Conservation (phyloP, 345 rosid species). For the Fremontodendron californicum region DNA sequence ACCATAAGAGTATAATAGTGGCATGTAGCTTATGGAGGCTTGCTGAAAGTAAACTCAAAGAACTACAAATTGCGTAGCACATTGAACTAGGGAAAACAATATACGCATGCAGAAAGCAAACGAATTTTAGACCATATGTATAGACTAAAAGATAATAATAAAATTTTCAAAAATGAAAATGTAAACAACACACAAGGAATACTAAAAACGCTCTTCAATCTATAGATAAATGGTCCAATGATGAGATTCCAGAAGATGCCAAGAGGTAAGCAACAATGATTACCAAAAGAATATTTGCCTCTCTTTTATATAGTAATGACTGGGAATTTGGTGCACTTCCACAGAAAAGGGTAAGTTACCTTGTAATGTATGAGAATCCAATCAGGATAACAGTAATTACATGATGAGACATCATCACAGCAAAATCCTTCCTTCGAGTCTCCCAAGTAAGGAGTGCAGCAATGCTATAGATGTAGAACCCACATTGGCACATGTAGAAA, state of each 20-base stretch:
- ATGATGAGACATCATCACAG: constrained; percentile 99
- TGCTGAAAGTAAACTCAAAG: constrained; percentile 1
- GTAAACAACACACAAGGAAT: neutral
- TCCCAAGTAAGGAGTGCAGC: constrained; percentile 88
- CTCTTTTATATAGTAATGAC: neutral
- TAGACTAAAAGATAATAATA: neutral
- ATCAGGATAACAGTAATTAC: constrained; percentile 73
- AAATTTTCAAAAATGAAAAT: neutral
- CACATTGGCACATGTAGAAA: constrained; percentile 90
- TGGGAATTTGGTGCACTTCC: constrained; percentile 5
- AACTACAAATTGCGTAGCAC: neutral
- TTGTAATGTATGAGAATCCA: constrained; percentile 66
- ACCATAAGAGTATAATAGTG: neutral
- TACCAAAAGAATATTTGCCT: neutral
- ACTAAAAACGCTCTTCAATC: neutral
- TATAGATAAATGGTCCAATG: neutral
- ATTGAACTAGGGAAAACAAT: neutral
- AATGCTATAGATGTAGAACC: constrained; percentile 72
- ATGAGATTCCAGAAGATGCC: neutral
- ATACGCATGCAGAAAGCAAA: neutral
- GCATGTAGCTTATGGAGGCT: neutral
- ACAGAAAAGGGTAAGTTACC: constrained; percentile 38
- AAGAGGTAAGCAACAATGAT: neutral
- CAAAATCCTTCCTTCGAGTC: constrained; percentile 90
- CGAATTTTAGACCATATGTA: neutral